Evolutionary conservation across 352 stramenopile species (phyloP).

Genomic region (Aphanomyces astaci): DNA sequence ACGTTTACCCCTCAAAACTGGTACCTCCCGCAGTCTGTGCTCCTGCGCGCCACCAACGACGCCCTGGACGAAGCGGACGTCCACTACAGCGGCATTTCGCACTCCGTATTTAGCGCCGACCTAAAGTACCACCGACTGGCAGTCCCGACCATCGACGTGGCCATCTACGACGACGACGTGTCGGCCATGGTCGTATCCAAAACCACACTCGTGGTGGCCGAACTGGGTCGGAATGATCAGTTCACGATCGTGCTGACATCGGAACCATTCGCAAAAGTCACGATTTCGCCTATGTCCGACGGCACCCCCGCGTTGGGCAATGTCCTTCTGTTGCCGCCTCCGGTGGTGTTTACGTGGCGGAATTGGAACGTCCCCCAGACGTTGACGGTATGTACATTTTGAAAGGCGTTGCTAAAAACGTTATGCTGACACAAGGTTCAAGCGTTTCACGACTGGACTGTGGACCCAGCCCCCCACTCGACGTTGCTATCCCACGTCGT

Average conservation of each 20-base stretch:
- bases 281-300: slow-evolving; percentile 28
- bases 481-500: slow-evolving; percentile 49
- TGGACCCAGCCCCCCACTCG: slow-evolving; percentile 30
- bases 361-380: slow-evolving; percentile 58
- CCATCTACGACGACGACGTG: slow-evolving; percentile 51
- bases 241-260: slow-evolving; percentile 50
- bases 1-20: slow-evolving; percentile 57
- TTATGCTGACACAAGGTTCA: slow-evolving; percentile 26
- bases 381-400: slow-evolving; percentile 26
- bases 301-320: slow-evolving; percentile 49
- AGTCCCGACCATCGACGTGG: slow-evolving; percentile 57
- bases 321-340: slow-evolving; percentile 27
- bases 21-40: slow-evolving; percentile 49
- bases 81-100: slow-evolving; percentile 59
- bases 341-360: slow-evolving; percentile 53
- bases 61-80: slow-evolving; percentile 54
- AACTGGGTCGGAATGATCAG: slow-evolving; percentile 36
- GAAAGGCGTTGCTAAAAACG: neutral
- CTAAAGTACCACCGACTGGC: slow-evolving; percentile 52
- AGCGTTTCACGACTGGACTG: slow-evolving; percentile 42
- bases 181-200: slow-evolving; percentile 47
- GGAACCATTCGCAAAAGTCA: slow-evolving; percentile 66
- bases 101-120: slow-evolving; percentile 56
- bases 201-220: slow-evolving; percentile 33
- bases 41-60: slow-evolving; percentile 53